A percentile compares a stretch with the other conserved stretches of the same genome.
These are phyloP conservation scores for Durotheca rogersii DNA, from an alignment of 495 filamentous ascomycete species.

Conservation along the genomic window DNA sequence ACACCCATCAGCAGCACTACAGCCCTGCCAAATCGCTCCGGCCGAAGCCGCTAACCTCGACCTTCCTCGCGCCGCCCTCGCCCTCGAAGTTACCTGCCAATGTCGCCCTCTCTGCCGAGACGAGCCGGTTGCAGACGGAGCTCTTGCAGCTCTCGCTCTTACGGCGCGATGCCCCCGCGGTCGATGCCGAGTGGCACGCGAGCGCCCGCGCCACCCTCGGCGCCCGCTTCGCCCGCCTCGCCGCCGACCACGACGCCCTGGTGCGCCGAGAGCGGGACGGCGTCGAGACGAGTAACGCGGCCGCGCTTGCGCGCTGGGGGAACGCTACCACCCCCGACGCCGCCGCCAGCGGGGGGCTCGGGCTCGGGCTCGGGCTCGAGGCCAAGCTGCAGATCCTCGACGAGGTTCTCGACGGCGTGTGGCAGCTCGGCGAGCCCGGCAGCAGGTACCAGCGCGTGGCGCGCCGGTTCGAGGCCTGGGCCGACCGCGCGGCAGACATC, in stretches of 20 bases:
- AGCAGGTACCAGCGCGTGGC: slow-evolving; percentile 52
- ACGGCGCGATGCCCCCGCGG: slow-evolving; percentile 50
- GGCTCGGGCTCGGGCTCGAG: slow-evolving; percentile 40
- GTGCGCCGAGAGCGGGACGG: slow-evolving; percentile 32
- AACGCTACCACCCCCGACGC: too few relatives aligned
- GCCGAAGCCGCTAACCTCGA: slow-evolving; percentile 57
- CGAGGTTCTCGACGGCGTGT: slow-evolving; percentile 49
- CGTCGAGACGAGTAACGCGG: slow-evolving; percentile 40
- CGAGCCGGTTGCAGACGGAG: slow-evolving; percentile 65
- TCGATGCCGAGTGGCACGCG: slow-evolving; percentile 44
- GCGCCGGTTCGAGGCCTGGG: slow-evolving; percentile 54
- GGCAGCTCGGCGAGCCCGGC: slow-evolving; percentile 49
- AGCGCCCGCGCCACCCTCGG: slow-evolving; percentile 48
- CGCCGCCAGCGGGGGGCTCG: too few relatives aligned
- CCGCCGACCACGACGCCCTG: slow-evolving; percentile 36
- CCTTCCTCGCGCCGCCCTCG: slow-evolving; percentile 53
- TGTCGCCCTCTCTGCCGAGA: slow-evolving; percentile 59
- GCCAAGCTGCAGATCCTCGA: slow-evolving; percentile 55
- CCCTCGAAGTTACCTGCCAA: slow-evolving; percentile 55
- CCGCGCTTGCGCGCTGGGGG: slow-evolving; percentile 43
- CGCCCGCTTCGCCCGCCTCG: slow-evolving; percentile 42
- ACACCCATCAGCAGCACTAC: slow-evolving; percentile 68
- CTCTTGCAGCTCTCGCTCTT: slow-evolving; percentile 71
- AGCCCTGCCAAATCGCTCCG: slow-evolving; percentile 61
- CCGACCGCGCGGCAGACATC: slow-evolving; percentile 42